These are phyloP conservation scores for Aspergillus costaricaensis DNA, from an alignment of 2,329 filamentous ascomycete species.

Conservation along the genomic window DNA sequence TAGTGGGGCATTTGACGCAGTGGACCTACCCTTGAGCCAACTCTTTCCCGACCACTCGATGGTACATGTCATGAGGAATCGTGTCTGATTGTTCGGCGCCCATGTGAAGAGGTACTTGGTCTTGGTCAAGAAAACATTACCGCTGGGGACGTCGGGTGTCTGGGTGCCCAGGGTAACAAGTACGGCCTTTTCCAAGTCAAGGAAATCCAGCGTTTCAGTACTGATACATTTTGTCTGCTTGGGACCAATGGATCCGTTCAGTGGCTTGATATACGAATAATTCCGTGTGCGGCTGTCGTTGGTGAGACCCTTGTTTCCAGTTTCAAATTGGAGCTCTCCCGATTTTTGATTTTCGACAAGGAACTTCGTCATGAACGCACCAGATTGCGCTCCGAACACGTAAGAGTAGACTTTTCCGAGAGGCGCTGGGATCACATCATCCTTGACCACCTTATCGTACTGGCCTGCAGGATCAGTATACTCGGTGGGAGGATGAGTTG, in stretches of 20 bases:
- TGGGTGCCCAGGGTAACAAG: conserved; percentile 81
- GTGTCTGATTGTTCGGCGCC: conserved; percentile 82
- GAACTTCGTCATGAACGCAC: conserved; percentile 82
- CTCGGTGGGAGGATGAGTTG: conserved; percentile 78
- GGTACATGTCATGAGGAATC: conserved; percentile 81
- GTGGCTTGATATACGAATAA: conserved; percentile 89
- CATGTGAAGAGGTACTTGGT: conserved; percentile 94
- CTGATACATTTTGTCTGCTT: conserved; percentile 94
- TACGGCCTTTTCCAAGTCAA: conserved; percentile 85
- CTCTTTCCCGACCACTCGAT: conserved; percentile 98
- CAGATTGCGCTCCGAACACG: conserved; percentile 80
- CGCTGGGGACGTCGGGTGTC: conserved; percentile 92
- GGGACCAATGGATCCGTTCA: conserved; percentile 81
- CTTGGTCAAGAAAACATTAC: conserved; percentile 87
- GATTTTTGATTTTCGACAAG: conserved; percentile 86
- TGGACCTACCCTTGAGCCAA: conserved; percentile 82
- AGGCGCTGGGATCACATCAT: conserved; percentile 83
- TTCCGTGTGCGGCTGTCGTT: conserved; percentile 72
- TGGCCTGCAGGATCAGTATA: conserved; percentile 78
- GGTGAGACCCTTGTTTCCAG: conserved; percentile 75
- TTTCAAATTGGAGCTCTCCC: conserved; percentile 78
- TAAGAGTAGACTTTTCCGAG: conserved; percentile 88
- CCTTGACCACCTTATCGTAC: conserved; percentile 81
- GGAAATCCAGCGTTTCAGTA: conserved; percentile 76
- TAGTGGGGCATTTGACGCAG: background rate